Evolutionary conservation across 2,329 filamentous ascomycete genomes (phyloP).

Genomic region (Trichoderma oligosporum): DNA sequence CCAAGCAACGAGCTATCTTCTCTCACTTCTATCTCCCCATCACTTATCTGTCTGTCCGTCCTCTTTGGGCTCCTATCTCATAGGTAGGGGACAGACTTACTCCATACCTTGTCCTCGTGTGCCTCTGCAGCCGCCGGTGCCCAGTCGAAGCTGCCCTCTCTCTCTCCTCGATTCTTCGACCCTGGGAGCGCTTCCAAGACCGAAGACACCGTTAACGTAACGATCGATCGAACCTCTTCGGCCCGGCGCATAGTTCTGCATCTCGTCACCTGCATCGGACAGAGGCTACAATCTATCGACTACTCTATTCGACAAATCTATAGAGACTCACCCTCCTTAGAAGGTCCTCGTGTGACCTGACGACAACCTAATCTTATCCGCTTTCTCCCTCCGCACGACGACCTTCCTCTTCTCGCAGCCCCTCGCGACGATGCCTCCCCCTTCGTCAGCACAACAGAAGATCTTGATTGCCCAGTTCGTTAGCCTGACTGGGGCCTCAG

Average conservation of each 20-base stretch:
- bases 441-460: slow-evolving; percentile 39
- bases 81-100: not conserved
- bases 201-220: not conserved
- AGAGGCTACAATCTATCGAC: not conserved
- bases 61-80: not conserved
- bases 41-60: not conserved
- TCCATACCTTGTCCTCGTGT: not conserved
- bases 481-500: slow-evolving; percentile 41
- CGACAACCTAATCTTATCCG: not conserved
- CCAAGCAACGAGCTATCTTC: slow-evolving; percentile 5
- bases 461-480: slow-evolving; percentile 41
- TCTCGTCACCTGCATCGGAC: slow-evolving; percentile 9
- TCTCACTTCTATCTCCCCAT: not conserved
- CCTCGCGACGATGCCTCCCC: slow-evolving; percentile 34
- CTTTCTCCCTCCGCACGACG: not conserved
- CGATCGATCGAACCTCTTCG: not conserved
- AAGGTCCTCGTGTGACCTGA: slow-evolving; percentile 15
- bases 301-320: slow-evolving; percentile 1
- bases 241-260: not conserved
- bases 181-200: not conserved
- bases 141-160: not conserved
- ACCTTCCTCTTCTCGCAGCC: slow-evolving; percentile 12
- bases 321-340: not conserved
- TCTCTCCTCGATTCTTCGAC: not conserved
- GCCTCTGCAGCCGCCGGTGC: not conserved